Percentiles rank a stretch among this genome's conserved stretches.
These are phyloP conservation scores for Sordariomycetes sp. DNA, from an alignment of 2,329 filamentous ascomycete species.

Conservation along the genomic window DNA sequence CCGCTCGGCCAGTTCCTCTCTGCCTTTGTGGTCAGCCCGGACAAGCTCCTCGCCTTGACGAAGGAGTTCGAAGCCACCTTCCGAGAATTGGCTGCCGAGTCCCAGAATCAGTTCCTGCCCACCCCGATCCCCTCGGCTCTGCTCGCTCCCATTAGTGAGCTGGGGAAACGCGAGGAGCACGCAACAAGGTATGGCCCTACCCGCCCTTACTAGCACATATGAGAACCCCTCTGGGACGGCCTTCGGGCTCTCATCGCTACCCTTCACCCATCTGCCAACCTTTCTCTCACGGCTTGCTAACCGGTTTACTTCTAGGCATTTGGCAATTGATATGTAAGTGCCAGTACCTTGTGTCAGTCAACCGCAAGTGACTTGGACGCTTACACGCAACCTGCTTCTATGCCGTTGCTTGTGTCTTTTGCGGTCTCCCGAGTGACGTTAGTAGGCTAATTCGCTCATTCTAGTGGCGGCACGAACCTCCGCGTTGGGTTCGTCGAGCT, in stretches of 20 bases:
- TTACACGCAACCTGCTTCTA: background rate
- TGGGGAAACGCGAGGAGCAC: slow-evolving; percentile 22
- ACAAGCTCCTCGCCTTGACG: slow-evolving; percentile 34
- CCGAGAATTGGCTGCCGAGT: slow-evolving; percentile 37
- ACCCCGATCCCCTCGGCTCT: slow-evolving; percentile 52
- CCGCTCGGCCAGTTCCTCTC: slow-evolving; percentile 33
- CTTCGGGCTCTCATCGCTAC: background rate
- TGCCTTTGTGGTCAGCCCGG: slow-evolving; percentile 36
- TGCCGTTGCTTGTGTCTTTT: background rate
- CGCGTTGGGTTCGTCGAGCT: slow-evolving; percentile 59
- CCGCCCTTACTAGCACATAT: background rate
- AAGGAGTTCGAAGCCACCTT: slow-evolving; percentile 36
- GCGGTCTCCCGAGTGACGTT: background rate
- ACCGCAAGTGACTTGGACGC: background rate
- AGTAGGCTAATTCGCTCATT: slow-evolving; percentile 17
- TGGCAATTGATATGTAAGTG: slow-evolving; percentile 56
- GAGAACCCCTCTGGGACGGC: no score
- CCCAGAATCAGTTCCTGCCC: slow-evolving; percentile 44
- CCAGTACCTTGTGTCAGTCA: background rate
- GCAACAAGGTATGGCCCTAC: slow-evolving; percentile 29
- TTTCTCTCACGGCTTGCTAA: background rate
- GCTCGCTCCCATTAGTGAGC: slow-evolving; percentile 34
- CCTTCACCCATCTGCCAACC: background rate
- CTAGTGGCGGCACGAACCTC: slow-evolving; percentile 57
- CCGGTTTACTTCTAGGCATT: slow-evolving; percentile 30